Conservation (phyloP, 1,284 basidiomycete genomes). For the Rhodotorula glutinis region DNA sequence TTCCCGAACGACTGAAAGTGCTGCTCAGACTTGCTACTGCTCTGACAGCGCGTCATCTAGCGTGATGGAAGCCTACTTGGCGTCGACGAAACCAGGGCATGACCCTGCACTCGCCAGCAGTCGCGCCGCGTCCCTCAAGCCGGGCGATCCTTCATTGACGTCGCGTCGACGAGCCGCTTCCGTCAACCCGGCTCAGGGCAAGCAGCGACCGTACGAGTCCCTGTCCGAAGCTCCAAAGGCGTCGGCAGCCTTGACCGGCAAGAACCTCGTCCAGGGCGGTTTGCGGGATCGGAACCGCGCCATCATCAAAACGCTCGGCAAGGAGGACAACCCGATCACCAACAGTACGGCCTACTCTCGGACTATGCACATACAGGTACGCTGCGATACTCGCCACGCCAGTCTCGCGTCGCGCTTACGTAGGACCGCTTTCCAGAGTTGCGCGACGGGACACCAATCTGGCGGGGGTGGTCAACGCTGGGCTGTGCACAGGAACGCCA, state of each 20-base stretch:
- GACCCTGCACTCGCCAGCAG: neutral
- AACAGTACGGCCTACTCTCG: constrained; percentile 19
- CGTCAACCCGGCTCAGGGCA: constrained; percentile 5
- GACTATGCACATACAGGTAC: constrained; percentile 17
- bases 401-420: neutral
- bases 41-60: neutral
- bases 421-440: constrained; percentile 11
- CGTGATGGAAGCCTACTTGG: constrained; percentile 8
- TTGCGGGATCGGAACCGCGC: constrained; percentile 14
- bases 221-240: neutral
- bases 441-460: constrained; percentile 35
- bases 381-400: neutral
- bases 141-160: neutral
- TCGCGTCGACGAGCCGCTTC: neutral
- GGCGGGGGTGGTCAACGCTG: constrained; percentile 22
- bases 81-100: constrained; percentile 1
- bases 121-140: neutral
- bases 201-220: constrained; percentile 1
- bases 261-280: constrained; percentile 7
- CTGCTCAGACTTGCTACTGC: no score
- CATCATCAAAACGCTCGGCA: constrained; percentile 15
- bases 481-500: constrained; percentile 26
- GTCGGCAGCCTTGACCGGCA: neutral
- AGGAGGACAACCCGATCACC: constrained; percentile 32
- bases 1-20: no score